Evolutionary conservation across 2,329 filamentous ascomycete genomes (phyloP).

Genomic region (Xylaria sp.): DNA sequence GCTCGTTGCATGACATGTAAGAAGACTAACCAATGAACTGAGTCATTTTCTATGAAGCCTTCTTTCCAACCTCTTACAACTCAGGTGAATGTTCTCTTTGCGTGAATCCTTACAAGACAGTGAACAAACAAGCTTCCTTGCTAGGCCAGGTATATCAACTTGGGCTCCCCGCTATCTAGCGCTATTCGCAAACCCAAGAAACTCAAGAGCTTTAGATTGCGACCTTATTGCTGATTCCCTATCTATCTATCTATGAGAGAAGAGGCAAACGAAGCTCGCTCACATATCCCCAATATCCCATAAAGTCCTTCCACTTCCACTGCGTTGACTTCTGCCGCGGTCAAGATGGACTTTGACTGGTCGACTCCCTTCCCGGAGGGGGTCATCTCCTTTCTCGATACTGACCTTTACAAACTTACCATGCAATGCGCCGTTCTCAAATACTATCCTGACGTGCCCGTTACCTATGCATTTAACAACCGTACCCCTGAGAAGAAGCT

Average conservation of each 20-base stretch:
- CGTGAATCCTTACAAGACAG: too few relatives aligned
- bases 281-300: neutral
- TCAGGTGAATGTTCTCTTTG: neutral
- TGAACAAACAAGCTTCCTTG: neutral
- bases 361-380: constrained; percentile 72
- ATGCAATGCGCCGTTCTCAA: constrained; percentile 98
- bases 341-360: constrained; percentile 66
- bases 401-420: constrained; percentile 90
- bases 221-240: too few relatives aligned
- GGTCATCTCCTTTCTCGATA: constrained; percentile 81
- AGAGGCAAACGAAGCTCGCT: neutral
- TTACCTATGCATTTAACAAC: constrained; percentile 94
- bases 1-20: constrained; percentile 5
- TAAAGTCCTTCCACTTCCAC: neutral
- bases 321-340: neutral
- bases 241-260: neutral
- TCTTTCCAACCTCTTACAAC: constrained; percentile 1
- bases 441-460: constrained; percentile 80
- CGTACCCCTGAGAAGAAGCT: constrained; percentile 93
- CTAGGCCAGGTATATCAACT: neutral
- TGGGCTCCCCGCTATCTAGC: neutral
- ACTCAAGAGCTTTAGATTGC: too few relatives aligned
- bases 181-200: neutral
- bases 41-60: constrained; percentile 21
- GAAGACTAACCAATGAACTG: constrained; percentile 28